phyloP scores from a whole-genome alignment of 2,329 filamentous ascomycete genomes.

The Pseudophaeomoniella oleicola region DNA sequence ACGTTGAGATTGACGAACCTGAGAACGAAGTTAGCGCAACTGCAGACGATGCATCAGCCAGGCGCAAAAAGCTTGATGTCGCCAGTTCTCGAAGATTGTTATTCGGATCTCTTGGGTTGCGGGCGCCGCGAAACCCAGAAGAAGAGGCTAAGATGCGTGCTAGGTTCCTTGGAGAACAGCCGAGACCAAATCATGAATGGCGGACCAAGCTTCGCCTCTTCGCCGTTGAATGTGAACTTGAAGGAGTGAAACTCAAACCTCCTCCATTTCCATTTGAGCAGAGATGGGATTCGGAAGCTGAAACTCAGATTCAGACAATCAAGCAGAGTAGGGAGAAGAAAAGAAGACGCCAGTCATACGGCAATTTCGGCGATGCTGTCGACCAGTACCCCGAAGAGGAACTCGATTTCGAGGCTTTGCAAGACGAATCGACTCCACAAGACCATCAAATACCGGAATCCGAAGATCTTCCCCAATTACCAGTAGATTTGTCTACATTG shows the following conservation, averaged over 20 bases:
- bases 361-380: slow-evolving; percentile 8
- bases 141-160: slow-evolving; percentile 51
- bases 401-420: slow-evolving; percentile 25
- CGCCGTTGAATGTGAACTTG: slow-evolving; percentile 73
- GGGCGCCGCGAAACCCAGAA: slow-evolving; percentile 51
- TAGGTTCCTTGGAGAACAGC: slow-evolving; percentile 41
- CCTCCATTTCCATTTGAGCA: slow-evolving; percentile 86
- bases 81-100: slow-evolving; percentile 52
- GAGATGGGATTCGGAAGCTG: slow-evolving; percentile 70
- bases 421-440: slow-evolving; percentile 17
- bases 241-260: slow-evolving; percentile 51
- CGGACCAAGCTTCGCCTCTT: slow-evolving; percentile 56
- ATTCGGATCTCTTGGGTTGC: slow-evolving; percentile 58
- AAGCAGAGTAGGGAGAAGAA: slow-evolving; percentile 9
- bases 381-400: slow-evolving; percentile 6
- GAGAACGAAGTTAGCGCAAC: too few species aligned
- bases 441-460: slow-evolving; percentile 8
- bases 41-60: not conserved
- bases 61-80: slow-evolving; percentile 33
- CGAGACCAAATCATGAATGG: slow-evolving; percentile 43
- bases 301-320: slow-evolving; percentile 25
- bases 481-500: slow-evolving; percentile 26
- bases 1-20: too few species aligned
- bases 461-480: slow-evolving; percentile 15
- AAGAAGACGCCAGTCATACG: not conserved